Conservation (phyloP, 257 asterid species). For the Primulina tabacum region DNA sequence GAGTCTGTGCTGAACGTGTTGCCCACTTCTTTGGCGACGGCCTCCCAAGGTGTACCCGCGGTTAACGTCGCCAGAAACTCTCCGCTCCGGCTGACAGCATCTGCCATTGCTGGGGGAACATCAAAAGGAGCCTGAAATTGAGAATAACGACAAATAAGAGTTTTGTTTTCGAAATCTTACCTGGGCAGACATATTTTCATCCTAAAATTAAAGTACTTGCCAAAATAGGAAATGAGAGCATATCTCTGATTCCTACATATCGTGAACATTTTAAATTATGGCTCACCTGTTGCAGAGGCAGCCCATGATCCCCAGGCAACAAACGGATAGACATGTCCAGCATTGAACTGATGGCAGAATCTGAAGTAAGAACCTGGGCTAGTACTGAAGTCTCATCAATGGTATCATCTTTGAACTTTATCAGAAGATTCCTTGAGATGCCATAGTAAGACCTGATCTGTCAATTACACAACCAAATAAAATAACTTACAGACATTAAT, state of each 20-base stretch:
- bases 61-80: constrained; percentile 67
- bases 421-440: constrained; percentile 74
- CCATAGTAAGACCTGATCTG: constrained; percentile 95
- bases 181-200: not conserved
- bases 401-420: constrained; percentile 86
- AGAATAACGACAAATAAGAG: not conserved
- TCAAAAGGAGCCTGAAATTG: constrained; percentile 73
- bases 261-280: not conserved
- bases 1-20: constrained; percentile 54
- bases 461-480: constrained; percentile 23
- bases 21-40: constrained; percentile 75
- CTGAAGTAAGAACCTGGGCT: constrained; percentile 93
- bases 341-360: constrained; percentile 83
- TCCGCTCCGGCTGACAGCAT: constrained; percentile 87
- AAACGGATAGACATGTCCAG: constrained; percentile 88
- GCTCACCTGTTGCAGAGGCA: constrained; percentile 89
- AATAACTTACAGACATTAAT: not conserved
- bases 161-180: not conserved
- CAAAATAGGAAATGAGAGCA: not conserved
- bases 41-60: constrained; percentile 98
- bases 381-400: constrained; percentile 85
- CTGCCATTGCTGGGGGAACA: constrained; percentile 91
- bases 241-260: too few species aligned
- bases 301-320: constrained; percentile 89
- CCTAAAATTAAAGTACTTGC: not conserved